These are phyloP conservation scores for Russula olivacea DNA, from an alignment of 768 basidiomycete genomes.

Conservation along the genomic window DNA sequence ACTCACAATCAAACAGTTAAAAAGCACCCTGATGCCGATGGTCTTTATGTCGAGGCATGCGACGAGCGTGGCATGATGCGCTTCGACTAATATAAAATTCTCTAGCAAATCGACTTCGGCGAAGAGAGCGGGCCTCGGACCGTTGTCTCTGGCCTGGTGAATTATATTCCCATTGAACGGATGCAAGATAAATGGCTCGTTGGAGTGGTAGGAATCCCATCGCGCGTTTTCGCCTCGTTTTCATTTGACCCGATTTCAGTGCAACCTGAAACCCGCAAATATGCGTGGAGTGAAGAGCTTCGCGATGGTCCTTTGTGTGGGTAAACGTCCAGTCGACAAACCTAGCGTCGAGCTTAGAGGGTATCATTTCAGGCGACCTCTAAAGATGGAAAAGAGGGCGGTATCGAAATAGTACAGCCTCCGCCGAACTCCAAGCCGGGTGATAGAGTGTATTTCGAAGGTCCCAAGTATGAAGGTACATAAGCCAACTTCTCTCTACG, in stretches of 20 bases:
- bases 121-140: constrained; percentile 93
- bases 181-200: constrained; percentile 82
- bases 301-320: constrained; percentile 93
- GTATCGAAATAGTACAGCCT: constrained; percentile 88
- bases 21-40: constrained; percentile 96
- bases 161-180: constrained; percentile 93
- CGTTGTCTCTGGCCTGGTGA: constrained; percentile 93
- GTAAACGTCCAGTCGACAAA: constrained; percentile 26
- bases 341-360: not conserved
- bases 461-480: constrained; percentile 76
- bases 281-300: constrained; percentile 99
- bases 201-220: constrained; percentile 55
- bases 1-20: constrained; percentile 45
- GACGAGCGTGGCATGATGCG: not conserved
- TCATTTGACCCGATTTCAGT: constrained; percentile 37
- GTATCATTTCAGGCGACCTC: constrained; percentile 62
- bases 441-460: constrained; percentile 94
- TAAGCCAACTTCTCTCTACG: not conserved
- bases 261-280: constrained; percentile 90
- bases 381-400: constrained; percentile 83
- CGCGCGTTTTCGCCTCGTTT: not conserved
- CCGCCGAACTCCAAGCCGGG: constrained; percentile 83
- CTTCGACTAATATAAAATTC: not conserved
- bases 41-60: constrained; percentile 87
- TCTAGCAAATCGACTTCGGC: constrained; percentile 89